Conservation (phyloP, 306 rosid genomes). For the Begonia masoniana region DNA sequence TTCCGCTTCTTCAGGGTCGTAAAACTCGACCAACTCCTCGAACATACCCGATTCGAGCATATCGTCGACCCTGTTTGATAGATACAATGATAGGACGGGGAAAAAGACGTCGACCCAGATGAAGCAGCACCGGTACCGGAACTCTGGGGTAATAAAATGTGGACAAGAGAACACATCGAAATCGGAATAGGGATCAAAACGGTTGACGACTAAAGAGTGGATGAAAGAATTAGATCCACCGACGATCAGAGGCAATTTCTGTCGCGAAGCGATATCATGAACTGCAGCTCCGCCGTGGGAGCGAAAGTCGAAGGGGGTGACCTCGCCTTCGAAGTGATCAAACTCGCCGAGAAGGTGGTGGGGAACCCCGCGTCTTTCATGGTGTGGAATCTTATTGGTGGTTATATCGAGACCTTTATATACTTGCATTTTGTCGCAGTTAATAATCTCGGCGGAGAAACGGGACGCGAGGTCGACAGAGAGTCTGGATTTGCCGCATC, state of each 20-base stretch:
- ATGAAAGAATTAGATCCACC: slow-evolving; percentile 26
- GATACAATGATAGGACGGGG: neutral
- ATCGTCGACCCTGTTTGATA: slow-evolving; percentile 16
- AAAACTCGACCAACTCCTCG: slow-evolving; percentile 12
- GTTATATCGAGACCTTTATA: slow-evolving; percentile 16
- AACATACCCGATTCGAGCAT: slow-evolving; percentile 22
- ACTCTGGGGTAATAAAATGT: too few relatives aligned
- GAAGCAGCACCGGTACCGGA: slow-evolving; percentile 15
- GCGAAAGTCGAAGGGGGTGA: slow-evolving; percentile 10
- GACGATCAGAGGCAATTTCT: slow-evolving; percentile 7
- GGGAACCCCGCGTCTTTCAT: slow-evolving; percentile 12
- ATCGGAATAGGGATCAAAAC: too few relatives aligned
- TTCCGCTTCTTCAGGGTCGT: slow-evolving; percentile 8
- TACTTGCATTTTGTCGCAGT: slow-evolving; percentile 28
- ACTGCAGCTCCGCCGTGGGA: neutral
- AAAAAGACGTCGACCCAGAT: slow-evolving; percentile 15
- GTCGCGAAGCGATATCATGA: neutral
- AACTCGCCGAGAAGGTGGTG: slow-evolving; percentile 21
- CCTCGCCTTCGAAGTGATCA: slow-evolving; percentile 9
- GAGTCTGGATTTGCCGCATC: slow-evolving; percentile 23
- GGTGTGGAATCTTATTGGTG: slow-evolving; percentile 16
- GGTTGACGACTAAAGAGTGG: neutral
- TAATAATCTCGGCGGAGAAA: slow-evolving; percentile 16
- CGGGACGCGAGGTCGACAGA: slow-evolving; percentile 11
- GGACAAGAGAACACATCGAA: too few relatives aligned